Evolutionary conservation across 192 early-diverging fungal genomes (phyloP), one percentile per base, ranked within the genome.

Genomic region (Coemansia sp.): DNA sequence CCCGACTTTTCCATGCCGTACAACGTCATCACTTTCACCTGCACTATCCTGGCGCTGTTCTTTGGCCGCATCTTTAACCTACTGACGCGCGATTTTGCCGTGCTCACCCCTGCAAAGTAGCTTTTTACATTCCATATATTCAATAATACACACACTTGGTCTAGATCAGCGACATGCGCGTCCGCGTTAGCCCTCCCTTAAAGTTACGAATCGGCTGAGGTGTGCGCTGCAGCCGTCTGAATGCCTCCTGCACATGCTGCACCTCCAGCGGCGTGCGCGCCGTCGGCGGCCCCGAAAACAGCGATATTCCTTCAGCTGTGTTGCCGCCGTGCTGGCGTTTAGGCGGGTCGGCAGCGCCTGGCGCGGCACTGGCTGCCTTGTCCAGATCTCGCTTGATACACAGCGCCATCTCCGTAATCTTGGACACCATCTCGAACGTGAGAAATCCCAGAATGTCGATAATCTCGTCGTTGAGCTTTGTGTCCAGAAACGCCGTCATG

Each of bases 1-100:
- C 95, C 97, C 3, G 97, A 99, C 64, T 99, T 99, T 58, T 91
- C 89, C 52, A 99, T 99, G 97, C 95, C 95, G 0, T 99, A 99
- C 82, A 99, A 99, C 79, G 95, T 98, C 51, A 95, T 99, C 57
- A 96, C 97, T 1, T 84, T 98, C 76, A 94, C 95, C 9, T 97
- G 94, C 65, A 99, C 97, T 0, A 86, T 97, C 5, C 86, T 98
- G 59, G 94, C 94, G 6, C 74, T 97, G 44, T 96, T 93, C 75
- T 98, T 96, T 91, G 96, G 96, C 14, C 86, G 87, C n/a, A 84
- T 94, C 31, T 97, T 97, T 68, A 96, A 97, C 64, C 63, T 94
- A 17, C 74, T 92, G 50, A 89, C 85, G 17, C 85, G 89, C 54
- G 74, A 79, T 23, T 90, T 90, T 78, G 75, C 64, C n/a, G 66